Base-by-base conservation (phyloP, 192 early-diverging fungal genomes). In the Pecoramyces ruminantium region DNA sequence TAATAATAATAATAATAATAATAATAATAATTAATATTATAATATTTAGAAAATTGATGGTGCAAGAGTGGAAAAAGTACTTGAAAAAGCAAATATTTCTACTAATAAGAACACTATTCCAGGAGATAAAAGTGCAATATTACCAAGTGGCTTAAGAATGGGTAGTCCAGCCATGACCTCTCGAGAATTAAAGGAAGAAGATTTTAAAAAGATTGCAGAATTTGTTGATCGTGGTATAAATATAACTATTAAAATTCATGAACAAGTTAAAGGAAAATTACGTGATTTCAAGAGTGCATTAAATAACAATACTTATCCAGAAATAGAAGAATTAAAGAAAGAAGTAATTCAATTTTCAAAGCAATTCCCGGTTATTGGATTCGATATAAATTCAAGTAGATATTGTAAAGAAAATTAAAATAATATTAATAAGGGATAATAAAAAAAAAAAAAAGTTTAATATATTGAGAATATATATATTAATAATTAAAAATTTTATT, bases 71-170 rank as follows among this genome's bases (percentile, higher is more conserved):
- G 96, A 99, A 88, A 91, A 96, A 77, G 89, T 99, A 27, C 87
- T 99, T 51, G 97, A 99, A 87, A 89, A 97, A 80, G 93, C 90
- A 86, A 99, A 99, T 86, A 95, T 99, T 87, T 96, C 97, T 0
- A 91, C 95, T 67, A 99, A 99, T 90, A 99, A 99, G 89, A 99
- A 99, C 92, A 99, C 97, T 0, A 95, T 99, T 51, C 96, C 97
- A 9, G 96, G 96, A 21, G 97, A 99, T 85, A 96, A 94, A 84
- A 91, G 88, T 30, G 97, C 97, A 0, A 88, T 99, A 86, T 89
- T 96, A 38, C 97, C 96, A 27, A 92, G 94, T 80, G 97, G 97
- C 78, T 90, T 99, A 79, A 92, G 97, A 80, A 89, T 99, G 82
- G 97, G 96, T 83, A 83, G 95, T 13, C 97, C 97, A 27, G 97